phyloP scores from a whole-genome alignment of 2,329 filamentous ascomycete species.

The Talaromyces verruculosus region DNA sequence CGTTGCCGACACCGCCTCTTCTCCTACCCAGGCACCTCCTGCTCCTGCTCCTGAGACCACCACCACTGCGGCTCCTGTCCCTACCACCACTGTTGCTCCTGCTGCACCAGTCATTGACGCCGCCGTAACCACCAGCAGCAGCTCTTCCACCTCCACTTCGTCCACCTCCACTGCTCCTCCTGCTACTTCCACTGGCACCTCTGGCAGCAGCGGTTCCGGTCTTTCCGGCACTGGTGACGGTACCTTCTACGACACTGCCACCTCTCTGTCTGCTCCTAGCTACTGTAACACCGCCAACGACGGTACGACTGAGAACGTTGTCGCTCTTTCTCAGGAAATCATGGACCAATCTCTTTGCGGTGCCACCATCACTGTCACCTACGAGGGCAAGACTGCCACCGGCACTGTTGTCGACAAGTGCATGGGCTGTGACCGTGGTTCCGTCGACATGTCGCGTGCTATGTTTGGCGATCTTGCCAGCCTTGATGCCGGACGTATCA shows the following conservation, averaged over 20 bases:
- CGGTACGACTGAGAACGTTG: slow-evolving; percentile 59
- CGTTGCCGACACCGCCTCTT: slow-evolving; percentile 10
- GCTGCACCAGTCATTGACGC: neutral
- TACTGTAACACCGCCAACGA: slow-evolving; percentile 64
- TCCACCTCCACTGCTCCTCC: slow-evolving; percentile 25
- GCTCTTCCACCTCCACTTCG: neutral
- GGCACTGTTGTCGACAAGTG: slow-evolving; percentile 74
- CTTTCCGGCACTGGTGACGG: slow-evolving; percentile 58
- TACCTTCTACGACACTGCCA: slow-evolving; percentile 71
- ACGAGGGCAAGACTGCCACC: slow-evolving; percentile 57
- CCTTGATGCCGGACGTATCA: slow-evolving; percentile 42
- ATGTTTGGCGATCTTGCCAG: slow-evolving; percentile 55
- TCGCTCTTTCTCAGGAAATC: slow-evolving; percentile 65
- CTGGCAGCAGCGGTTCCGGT: slow-evolving; percentile 22
- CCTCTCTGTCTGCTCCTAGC: slow-evolving; percentile 53
- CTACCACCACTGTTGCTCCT: slow-evolving; percentile 16
- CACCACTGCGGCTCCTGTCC: slow-evolving; percentile 25
- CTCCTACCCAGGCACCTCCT: slow-evolving; percentile 8
- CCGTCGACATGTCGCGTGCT: slow-evolving; percentile 62
- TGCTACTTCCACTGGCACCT: slow-evolving; percentile 18
- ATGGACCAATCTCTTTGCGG: slow-evolving; percentile 73
- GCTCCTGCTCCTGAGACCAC: slow-evolving; percentile 22
- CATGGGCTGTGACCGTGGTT: slow-evolving; percentile 59
- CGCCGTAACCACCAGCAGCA: neutral
- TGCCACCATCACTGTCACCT: slow-evolving; percentile 63